Percentiles rank a stretch among this genome's conserved stretches.
These are phyloP conservation scores for Thalassiosira ordinaria DNA, from an alignment of 352 stramenopile genomes.

Conservation along the genomic window DNA sequence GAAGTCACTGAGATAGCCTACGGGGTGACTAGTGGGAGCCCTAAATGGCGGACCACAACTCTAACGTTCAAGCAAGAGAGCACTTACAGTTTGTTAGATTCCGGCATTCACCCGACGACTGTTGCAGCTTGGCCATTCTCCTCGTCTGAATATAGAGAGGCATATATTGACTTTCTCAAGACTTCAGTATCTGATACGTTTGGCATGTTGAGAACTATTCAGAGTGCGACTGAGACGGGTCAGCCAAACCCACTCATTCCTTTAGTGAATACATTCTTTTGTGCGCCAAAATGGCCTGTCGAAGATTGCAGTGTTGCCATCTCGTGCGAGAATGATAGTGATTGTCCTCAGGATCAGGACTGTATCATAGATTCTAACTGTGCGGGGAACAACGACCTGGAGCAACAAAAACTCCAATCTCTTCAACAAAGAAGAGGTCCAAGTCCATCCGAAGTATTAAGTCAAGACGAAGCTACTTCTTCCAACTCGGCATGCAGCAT, in stretches of 20 bases:
- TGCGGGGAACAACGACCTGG: too few relatives aligned
- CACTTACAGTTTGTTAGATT: constrained; percentile 4
- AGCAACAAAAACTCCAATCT: too few relatives aligned
- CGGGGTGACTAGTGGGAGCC: background rate
- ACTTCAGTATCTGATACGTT: constrained; percentile 1
- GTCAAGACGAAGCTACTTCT: too few relatives aligned
- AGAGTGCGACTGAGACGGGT: background rate
- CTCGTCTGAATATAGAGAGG: constrained; percentile 5
- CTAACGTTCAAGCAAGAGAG: constrained; percentile 16
- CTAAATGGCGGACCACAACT: background rate
- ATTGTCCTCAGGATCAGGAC: constrained; percentile 5
- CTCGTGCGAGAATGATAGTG: background rate
- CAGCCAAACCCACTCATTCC: background rate
- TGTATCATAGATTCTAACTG: constrained; percentile 2
- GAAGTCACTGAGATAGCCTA: constrained; percentile 31
- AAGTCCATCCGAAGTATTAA: too few relatives aligned
- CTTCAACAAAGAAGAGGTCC: too few relatives aligned
- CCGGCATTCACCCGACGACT: background rate
- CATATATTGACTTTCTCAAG: constrained; percentile 22
- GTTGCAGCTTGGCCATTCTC: constrained; percentile 19
- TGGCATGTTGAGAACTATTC: background rate
- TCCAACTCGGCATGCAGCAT: too few relatives aligned
- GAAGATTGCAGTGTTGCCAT: constrained; percentile 5
- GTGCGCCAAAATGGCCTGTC: constrained; percentile 6
- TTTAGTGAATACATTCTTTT: constrained; percentile 22